Evolutionary conservation across 371 early-diverging fungal genomes (phyloP).

Genomic region (Capillidium heterosporum): DNA sequence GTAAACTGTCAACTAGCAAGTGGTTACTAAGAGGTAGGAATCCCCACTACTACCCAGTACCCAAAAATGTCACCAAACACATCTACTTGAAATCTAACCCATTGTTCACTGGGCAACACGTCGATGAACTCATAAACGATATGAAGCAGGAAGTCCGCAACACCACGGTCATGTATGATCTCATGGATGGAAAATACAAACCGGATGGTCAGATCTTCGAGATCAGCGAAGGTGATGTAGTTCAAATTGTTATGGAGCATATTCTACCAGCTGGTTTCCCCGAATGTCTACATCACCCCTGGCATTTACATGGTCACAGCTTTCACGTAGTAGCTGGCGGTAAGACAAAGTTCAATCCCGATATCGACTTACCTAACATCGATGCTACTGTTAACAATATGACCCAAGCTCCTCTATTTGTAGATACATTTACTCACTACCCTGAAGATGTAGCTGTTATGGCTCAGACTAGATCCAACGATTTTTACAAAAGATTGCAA

Average conservation of each 20-base stretch:
- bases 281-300: background rate
- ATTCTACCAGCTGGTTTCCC: background rate
- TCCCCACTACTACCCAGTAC: background rate
- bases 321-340: background rate
- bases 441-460: too few species aligned
- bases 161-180: background rate
- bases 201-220: background rate
- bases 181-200: background rate
- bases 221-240: background rate
- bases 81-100: background rate
- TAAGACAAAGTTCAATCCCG: background rate
- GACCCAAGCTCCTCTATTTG: background rate
- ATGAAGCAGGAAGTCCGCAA: background rate
- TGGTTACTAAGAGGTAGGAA: background rate
- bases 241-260: background rate
- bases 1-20: background rate
- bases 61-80: background rate
- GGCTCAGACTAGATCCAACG: too few species aligned
- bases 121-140: background rate
- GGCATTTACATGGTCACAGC: conserved; percentile 1
- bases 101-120: background rate
- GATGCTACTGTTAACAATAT: background rate
- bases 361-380: background rate
- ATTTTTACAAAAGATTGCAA: too few species aligned
- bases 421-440: background rate